These are phyloP conservation scores for Crithidia bombi DNA, from an alignment of 208 protist genomes.

Conservation along the genomic window DNA sequence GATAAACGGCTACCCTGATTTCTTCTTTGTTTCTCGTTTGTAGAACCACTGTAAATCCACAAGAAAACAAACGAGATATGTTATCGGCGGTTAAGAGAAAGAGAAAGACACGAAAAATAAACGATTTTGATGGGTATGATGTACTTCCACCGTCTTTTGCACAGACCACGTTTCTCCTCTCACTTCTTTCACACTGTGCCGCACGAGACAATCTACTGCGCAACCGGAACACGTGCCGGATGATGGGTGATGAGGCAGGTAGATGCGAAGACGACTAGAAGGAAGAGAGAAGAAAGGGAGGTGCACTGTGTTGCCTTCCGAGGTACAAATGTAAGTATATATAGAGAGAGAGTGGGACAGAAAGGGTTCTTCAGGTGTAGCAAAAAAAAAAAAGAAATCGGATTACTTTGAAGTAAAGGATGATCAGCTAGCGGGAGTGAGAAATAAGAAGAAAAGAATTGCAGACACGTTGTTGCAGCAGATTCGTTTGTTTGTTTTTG, in stretches of 20 bases:
- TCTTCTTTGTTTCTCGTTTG: background rate
- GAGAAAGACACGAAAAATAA: background rate
- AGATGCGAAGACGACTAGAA: no score
- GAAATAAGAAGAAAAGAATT: background rate
- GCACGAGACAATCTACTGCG: no score
- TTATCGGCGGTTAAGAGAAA: background rate
- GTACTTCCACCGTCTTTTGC: no score
- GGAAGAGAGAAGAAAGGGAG: background rate
- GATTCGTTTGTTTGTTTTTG: no score
- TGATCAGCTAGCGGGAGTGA: constrained; percentile 6
- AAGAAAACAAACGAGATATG: background rate
- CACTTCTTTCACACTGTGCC: background rate
- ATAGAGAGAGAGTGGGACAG: background rate
- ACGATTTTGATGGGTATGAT: constrained; percentile 1
- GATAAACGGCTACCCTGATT: background rate
- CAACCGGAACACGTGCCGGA: no score
- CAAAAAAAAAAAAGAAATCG: background rate
- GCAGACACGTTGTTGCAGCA: no score
- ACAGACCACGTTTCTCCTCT: background rate
- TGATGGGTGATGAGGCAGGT: no score
- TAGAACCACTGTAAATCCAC: background rate
- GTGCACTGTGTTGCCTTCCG: no score
- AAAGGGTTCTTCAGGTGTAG: background rate
- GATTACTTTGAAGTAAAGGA: constrained; percentile 15
- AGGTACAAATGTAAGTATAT: background rate